Conservation (phyloP, 1,284 basidiomycete genomes). For the Filobasidium uniguttulatum region DNA sequence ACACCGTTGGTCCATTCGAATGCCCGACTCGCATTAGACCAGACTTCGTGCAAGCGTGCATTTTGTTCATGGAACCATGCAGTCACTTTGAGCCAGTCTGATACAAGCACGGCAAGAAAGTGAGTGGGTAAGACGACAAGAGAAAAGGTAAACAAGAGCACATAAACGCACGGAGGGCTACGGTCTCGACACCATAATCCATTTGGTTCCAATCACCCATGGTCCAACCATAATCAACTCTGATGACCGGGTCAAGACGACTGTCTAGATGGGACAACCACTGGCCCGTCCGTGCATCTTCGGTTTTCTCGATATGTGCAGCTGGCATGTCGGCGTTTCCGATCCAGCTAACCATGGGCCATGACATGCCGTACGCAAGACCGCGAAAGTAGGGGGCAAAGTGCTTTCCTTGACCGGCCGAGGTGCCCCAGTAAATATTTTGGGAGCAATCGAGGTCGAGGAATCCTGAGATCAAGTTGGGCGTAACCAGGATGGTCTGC, state of each 20-base stretch:
- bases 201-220: constrained; percentile 40
- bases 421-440: constrained; percentile 39
- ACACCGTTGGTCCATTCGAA: too few species aligned
- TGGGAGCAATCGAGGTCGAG: constrained; percentile 32
- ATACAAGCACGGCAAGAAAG: neutral
- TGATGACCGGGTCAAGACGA: constrained; percentile 29
- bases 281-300: constrained; percentile 37
- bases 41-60: too few species aligned
- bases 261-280: constrained; percentile 34
- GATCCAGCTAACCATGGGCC: constrained; percentile 38
- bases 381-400: constrained; percentile 37
- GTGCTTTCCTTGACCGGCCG: constrained; percentile 30
- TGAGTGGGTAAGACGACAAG: neutral
- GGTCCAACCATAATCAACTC: constrained; percentile 36
- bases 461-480: constrained; percentile 35
- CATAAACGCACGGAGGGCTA: constrained; percentile 36
- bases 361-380: constrained; percentile 38
- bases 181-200: constrained; percentile 27
- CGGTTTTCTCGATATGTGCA: constrained; percentile 34
- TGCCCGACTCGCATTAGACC: too few species aligned
- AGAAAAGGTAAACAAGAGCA: too few species aligned
- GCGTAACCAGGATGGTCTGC: constrained; percentile 37
- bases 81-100: constrained; percentile 36
- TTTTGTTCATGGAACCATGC: too few species aligned
- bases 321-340: constrained; percentile 32